Conservation (phyloP, 2,329 filamentous ascomycete species). For the Xylaria sp. region DNA sequence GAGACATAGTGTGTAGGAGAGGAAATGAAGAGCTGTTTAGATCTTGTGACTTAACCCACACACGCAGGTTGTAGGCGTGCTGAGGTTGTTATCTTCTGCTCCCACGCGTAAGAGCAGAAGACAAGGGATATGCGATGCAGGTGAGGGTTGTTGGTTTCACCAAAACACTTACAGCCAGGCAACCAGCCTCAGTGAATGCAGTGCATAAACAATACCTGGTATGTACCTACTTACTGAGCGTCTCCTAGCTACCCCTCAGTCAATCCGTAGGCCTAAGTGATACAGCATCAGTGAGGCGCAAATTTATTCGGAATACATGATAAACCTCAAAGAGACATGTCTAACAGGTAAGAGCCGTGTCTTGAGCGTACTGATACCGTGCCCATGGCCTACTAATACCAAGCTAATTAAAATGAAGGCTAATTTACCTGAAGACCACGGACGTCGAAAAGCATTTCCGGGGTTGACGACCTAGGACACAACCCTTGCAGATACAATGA, state of each 20-base stretch:
- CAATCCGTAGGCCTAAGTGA: not conserved
- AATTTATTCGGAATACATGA: not conserved
- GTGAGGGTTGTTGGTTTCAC: not conserved
- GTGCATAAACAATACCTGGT: not conserved
- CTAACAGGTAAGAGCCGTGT: no score
- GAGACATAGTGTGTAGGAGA: slow-evolving; percentile 39
- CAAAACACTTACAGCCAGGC: not conserved
- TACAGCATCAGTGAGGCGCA: not conserved
- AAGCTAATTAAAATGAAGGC: not conserved
- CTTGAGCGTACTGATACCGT: no score
- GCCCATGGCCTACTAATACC: no score
- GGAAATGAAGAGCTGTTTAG: not conserved
- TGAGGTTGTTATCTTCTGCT: not conserved
- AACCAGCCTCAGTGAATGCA: not conserved
- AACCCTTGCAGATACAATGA: not conserved
- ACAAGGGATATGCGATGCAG: not conserved
- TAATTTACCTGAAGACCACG: not conserved
- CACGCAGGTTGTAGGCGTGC: not conserved
- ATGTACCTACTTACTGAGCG: not conserved
- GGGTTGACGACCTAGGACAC: not conserved
- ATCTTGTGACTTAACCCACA: not conserved
- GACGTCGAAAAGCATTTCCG: not conserved
- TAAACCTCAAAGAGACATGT: not conserved
- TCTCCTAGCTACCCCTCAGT: not conserved
- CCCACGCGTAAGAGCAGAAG: not conserved